phyloP scores from a whole-genome alignment of 2,329 filamentous ascomycete species.

The Talaromyces amestolkiae region DNA sequence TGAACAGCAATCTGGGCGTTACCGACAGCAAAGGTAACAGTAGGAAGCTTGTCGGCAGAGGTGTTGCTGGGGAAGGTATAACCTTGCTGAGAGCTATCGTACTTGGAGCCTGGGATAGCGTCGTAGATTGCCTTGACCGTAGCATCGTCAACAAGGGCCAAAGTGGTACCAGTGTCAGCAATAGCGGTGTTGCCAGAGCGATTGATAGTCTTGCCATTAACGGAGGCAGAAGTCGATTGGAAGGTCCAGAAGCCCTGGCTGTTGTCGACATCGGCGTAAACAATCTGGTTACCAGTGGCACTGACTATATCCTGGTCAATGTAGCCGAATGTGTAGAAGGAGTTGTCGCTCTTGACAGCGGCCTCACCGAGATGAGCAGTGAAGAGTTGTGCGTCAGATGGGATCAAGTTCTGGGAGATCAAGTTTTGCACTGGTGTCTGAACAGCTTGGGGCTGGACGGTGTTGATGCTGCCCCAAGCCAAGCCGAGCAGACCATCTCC shows the following conservation, averaged over 20 bases:
- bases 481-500: conserved; percentile 67
- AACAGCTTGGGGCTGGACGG: conserved; percentile 55
- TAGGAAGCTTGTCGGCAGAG: conserved; percentile 55
- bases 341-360: conserved; percentile 45
- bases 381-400: conserved; percentile 57
- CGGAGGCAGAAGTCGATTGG: conserved; percentile 53
- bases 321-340: conserved; percentile 71
- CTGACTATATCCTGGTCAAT: conserved; percentile 64
- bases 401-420: conserved; percentile 58
- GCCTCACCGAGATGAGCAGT: conserved; percentile 61
- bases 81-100: conserved; percentile 58
- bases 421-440: conserved; percentile 68
- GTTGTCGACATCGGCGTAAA: conserved; percentile 63
- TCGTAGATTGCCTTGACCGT: conserved; percentile 63
- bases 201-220: conserved; percentile 56
- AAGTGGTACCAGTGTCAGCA: conserved; percentile 68
- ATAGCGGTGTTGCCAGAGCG: conserved; percentile 63
- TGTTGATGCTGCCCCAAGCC: conserved; percentile 64
- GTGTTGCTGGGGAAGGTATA: conserved; percentile 61
- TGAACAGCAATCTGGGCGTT: conserved; percentile 59
- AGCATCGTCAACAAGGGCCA: conserved; percentile 62
- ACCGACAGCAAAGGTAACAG: conserved; percentile 63
- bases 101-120: conserved; percentile 60
- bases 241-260: conserved; percentile 69
- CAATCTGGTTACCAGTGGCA: conserved; percentile 53